phyloP scores from a whole-genome alignment of 1,284 basidiomycete genomes.

The Cryptococcus sp. region DNA sequence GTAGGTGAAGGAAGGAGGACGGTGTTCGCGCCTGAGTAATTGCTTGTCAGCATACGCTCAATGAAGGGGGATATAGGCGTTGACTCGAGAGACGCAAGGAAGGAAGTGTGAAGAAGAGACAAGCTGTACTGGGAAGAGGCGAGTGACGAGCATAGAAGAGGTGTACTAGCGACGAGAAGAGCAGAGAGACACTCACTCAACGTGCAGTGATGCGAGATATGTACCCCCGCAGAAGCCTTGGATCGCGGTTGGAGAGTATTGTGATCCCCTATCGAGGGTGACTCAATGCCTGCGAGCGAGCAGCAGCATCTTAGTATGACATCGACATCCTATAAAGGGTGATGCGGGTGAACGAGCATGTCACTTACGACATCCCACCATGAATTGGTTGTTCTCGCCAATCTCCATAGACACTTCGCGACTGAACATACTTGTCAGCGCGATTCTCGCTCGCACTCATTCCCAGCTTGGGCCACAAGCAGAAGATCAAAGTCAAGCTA shows the following conservation, averaged over 20 bases:
- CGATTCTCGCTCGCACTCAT: not conserved
- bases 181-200: slow-evolving; percentile 47
- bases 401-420: slow-evolving; percentile 68
- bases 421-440: slow-evolving; percentile 1
- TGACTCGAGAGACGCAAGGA: too few relatives aligned
- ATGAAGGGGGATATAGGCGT: too few relatives aligned
- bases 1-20: slow-evolving; percentile 54
- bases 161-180: too few relatives aligned
- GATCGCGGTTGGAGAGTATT: slow-evolving; percentile 82
- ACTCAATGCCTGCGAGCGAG: slow-evolving; percentile 69
- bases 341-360: not conserved
- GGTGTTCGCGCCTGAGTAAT: not conserved
- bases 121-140: too few relatives aligned
- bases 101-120: too few relatives aligned
- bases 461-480: not conserved
- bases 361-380: slow-evolving; percentile 82
- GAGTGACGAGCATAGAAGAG: too few relatives aligned
- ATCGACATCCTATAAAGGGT: not conserved
- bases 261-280: slow-evolving; percentile 72
- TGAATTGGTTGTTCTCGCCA: slow-evolving; percentile 88
- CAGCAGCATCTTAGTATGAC: slow-evolving; percentile 6
- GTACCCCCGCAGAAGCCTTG: slow-evolving; percentile 74
- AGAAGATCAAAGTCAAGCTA: not conserved
- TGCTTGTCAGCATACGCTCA: not conserved
- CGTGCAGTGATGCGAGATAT: slow-evolving; percentile 74